phyloP scores from a whole-genome alignment of 208 protist species.

The Trypanosoma melophagium region DNA sequence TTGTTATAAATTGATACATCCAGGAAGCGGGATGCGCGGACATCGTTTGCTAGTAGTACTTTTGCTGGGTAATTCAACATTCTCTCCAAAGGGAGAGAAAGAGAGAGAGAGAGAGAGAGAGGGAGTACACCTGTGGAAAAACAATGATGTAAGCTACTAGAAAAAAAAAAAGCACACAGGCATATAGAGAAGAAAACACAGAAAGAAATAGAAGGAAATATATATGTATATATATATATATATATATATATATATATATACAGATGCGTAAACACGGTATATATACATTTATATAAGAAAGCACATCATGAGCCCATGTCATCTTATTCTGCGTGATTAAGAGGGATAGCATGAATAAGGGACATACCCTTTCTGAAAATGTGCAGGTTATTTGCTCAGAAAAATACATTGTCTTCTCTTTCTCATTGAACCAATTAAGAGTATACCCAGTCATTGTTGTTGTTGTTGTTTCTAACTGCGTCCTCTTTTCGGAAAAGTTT shows the following conservation, averaged over 20 bases:
- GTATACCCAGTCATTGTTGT: neutral
- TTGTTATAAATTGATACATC: constrained; percentile 15
- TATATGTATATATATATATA: too few relatives aligned
- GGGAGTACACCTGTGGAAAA: neutral
- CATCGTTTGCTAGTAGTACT: constrained; percentile 28
- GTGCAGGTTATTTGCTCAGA: too few relatives aligned
- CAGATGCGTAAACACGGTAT: too few relatives aligned
- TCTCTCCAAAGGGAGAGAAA: neutral
- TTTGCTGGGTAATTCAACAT: constrained; percentile 14
- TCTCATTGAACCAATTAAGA: neutral
- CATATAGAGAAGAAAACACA: too few relatives aligned
- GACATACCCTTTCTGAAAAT: neutral
- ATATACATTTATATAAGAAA: too few relatives aligned
- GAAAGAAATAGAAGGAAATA: too few relatives aligned
- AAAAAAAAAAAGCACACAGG: neutral
- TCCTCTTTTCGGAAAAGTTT: too few relatives aligned
- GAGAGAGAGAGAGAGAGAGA: neutral
- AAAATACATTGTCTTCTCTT: neutral
- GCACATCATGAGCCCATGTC: too few relatives aligned
- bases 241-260: too few relatives aligned
- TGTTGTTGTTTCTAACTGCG: neutral
- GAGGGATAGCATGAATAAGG: neutral
- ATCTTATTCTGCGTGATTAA: too few relatives aligned
- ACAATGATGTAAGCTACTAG: neutral
- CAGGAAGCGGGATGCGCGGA: constrained; percentile 18